Evolutionary conservation across 78 protist species (phyloP), one percentile per base, ranked within the genome.

Genomic region (Bodo saltans): DNA sequence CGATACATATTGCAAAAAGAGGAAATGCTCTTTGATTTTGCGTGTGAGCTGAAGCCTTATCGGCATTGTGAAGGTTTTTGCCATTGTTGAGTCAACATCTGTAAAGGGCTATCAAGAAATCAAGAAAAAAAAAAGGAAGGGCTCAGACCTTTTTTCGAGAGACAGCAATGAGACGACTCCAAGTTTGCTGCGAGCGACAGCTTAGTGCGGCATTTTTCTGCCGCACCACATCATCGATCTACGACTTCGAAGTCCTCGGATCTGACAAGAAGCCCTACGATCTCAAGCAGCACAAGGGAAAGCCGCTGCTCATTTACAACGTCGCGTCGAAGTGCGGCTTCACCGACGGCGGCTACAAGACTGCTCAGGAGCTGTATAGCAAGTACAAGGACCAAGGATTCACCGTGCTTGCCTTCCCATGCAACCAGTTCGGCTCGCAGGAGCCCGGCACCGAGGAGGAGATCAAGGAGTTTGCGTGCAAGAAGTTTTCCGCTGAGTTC

Each of bases 381-480:
- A 3, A 3, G 74, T 32, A 70, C 70, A 29, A 4, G 27, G 41
- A 11, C 32, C 42, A 29, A 3, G 33, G 33, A 38, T 72, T 83
- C 33, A 26, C 40, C 39, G 67, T 85, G 30, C 42, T 85, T 28
- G 82, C 71, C 23, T 87, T 87, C 67, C 90, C 90, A 1, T 87
- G 90, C 85, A 87, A 87, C 83, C 90, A 83, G 75, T 83, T 87
- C 70, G 90, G 87, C 69, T 42, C 42, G n/a, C 80, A 84, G 0
- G 93, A 90, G 79, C 93, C 93, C 1, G 93, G 93, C 3, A 72
- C 85, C 27, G 34, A 71, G 17, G 89, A 68, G 2, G 93, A 85
- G 42, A 72, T 90, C 47, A 42, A 69, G 33, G 76, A 75, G 41
- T 90, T 90, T 75, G 72, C 74, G 29, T 85, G 17, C 35, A 33